Base-by-base conservation (phyloP, 1,139 yeast species). In the Geotrichum macrosporum region DNA sequence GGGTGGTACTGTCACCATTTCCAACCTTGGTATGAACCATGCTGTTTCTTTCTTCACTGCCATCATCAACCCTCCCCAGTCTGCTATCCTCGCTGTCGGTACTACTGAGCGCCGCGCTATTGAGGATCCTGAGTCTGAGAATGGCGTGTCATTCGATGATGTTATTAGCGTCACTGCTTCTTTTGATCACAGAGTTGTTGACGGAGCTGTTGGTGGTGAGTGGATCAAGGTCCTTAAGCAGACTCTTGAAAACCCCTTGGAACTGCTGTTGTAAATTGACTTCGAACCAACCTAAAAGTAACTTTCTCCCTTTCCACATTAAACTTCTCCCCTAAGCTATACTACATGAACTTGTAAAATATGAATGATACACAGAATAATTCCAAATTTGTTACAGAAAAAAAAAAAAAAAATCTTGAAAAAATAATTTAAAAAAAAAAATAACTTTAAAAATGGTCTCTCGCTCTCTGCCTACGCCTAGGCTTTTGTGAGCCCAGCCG, bases 1-100 rank as follows among this genome's bases (percentile, higher is more conserved):
- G 76, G 99, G 99, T 62, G 99, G 99, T 66, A 89, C 98, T 59
- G 86, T 92, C 68, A 87, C 96, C 70, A 89, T 92, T 64, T 89
- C 97, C 57, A 92, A 92, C 83, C 76, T 94, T 76, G 99, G 98
- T 65, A 92, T 92, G 98, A 92, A 92, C 80, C 78, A 75, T 53
- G 97, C 98, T 49, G 96, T 92, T 44, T 76, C 81, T 57, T 67
- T 82, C 66, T 92, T 92, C 78, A 89, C 98, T 37, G 92, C 98
- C 33, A 92, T 92, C 71, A 83, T 92, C 67, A 92, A 92, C 79
- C 97, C 96, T 53, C 99, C 99, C 50, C 98, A 92, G 72, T 77
- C 92, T 46, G 82, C 95, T 48, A 92, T 92, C 62, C 71, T 92
- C 60, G 98, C 99, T 55, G 78, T 92, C 59, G 96, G 96, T 62